phyloP scores from a whole-genome alignment of 2,329 filamentous ascomycete genomes.

The Colletotrichum aenigma region DNA sequence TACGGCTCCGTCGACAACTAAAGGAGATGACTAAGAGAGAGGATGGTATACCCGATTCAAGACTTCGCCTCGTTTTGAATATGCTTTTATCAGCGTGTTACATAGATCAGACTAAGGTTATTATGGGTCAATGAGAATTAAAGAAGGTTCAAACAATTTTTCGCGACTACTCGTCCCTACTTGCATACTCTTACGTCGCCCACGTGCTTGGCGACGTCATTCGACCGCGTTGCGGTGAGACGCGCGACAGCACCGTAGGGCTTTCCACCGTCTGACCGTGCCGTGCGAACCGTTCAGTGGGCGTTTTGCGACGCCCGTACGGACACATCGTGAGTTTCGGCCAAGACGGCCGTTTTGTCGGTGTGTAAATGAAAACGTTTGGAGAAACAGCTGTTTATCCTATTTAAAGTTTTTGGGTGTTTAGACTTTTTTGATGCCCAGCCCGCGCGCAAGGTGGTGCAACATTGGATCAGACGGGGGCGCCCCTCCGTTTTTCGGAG shows the following conservation, averaged over 20 bases:
- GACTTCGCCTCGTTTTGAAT: constrained; percentile 11
- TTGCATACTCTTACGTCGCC: not conserved
- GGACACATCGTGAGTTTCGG: not conserved
- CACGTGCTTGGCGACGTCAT: not conserved
- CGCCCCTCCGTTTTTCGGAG: not conserved
- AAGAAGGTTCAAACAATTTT: constrained; percentile 1
- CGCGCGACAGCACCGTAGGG: not conserved
- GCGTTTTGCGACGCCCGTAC: not conserved
- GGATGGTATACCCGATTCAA: constrained; percentile 20
- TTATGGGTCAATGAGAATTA: constrained; percentile 17
- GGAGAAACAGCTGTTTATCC: not conserved
- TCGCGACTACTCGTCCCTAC: not conserved
- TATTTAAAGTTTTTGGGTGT: not conserved
- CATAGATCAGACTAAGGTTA: constrained; percentile 19
- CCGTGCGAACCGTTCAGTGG: not conserved
- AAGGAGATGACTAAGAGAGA: not conserved
- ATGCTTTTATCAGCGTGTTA: constrained; percentile 22
- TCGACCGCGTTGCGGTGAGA: not conserved
- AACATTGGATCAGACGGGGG: not conserved
- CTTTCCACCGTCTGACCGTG: not conserved
- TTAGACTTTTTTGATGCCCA: not conserved
- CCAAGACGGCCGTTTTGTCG: not conserved
- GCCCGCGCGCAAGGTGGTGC: not conserved
- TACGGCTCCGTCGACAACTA: constrained; percentile 19
- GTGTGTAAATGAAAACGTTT: not conserved